Percentiles rank a stretch among this genome's conserved stretches.
Conservation (phyloP, 495 filamentous ascomycete genomes). For the Hyaloscypha finlandica region DNA sequence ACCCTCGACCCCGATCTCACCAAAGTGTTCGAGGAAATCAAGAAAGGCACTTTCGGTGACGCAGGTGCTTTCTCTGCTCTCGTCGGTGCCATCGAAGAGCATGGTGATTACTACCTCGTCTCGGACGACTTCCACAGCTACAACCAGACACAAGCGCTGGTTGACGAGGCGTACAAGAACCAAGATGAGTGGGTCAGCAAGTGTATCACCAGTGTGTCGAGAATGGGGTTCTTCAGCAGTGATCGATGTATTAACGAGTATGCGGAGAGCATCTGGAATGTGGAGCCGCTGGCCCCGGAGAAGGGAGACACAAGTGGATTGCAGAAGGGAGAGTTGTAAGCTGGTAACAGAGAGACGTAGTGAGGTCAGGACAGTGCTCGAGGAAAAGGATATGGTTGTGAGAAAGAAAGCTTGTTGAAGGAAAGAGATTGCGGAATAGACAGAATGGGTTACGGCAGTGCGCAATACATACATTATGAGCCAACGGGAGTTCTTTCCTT, state of each 20-base stretch:
- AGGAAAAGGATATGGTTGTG: not conserved
- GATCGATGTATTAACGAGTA: slow-evolving; percentile 99
- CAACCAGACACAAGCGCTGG: slow-evolving; percentile 81
- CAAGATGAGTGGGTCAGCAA: slow-evolving; percentile 91
- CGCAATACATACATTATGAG: no score
- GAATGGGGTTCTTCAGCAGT: slow-evolving; percentile 97
- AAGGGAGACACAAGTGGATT: slow-evolving; percentile 21
- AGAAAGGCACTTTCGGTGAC: slow-evolving; percentile 75
- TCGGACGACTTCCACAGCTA: slow-evolving; percentile 96
- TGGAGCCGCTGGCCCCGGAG: slow-evolving; percentile 61
- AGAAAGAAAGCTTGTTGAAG: no score
- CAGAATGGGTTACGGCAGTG: no score
- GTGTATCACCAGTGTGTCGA: slow-evolving; percentile 80
- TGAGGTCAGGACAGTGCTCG: not conserved
- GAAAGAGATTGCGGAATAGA: no score
- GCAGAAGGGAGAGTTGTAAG: slow-evolving; percentile 25
- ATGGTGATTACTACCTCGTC: slow-evolving; percentile 96
- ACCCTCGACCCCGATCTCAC: slow-evolving; percentile 72
- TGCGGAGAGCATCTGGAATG: slow-evolving; percentile 94
- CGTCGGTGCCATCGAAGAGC: slow-evolving; percentile 79
- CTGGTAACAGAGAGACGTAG: not conserved
- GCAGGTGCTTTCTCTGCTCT: slow-evolving; percentile 74
- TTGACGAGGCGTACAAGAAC: slow-evolving; percentile 88
- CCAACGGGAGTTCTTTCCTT: not conserved
- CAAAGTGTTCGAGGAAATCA: slow-evolving; percentile 82